Percentiles rank a stretch among this genome's conserved stretches.
phyloP scores from a whole-genome alignment of 106 monocot species.

The Allium fistulosum region DNA sequence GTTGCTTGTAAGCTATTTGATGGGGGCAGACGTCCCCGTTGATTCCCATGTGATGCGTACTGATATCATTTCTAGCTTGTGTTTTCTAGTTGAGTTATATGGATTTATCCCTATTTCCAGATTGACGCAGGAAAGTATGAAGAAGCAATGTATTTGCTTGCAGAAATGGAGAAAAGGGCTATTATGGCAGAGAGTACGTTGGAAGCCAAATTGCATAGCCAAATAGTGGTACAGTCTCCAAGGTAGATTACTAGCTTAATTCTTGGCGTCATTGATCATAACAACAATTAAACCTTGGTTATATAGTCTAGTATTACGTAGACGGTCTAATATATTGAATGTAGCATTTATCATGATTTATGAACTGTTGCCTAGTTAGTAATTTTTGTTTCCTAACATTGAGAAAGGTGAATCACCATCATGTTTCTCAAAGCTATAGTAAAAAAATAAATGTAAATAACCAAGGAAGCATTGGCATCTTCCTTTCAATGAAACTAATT shows the following conservation, averaged over 20 bases:
- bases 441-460: neutral
- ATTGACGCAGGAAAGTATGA: constrained; percentile 71
- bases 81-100: constrained; percentile 4
- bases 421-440: neutral
- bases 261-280: no score
- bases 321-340: no score
- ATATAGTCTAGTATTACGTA: no score
- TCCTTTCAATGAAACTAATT: no score
- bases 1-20: no score
- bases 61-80: neutral
- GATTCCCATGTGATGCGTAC: neutral
- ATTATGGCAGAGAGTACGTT: constrained; percentile 76
- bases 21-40: no score
- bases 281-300: no score
- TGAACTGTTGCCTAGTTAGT: no score
- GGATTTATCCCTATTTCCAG: constrained; percentile 19
- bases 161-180: constrained; percentile 68
- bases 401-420: neutral
- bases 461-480: no score
- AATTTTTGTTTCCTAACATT: neutral
- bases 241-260: constrained; percentile 37
- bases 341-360: no score
- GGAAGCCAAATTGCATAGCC: constrained; percentile 72
- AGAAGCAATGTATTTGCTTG: constrained; percentile 37
- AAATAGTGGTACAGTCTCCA: constrained; percentile 50